Evolutionary conservation across 1,139 yeast species (phyloP).

Genomic region (Candida sp.): DNA sequence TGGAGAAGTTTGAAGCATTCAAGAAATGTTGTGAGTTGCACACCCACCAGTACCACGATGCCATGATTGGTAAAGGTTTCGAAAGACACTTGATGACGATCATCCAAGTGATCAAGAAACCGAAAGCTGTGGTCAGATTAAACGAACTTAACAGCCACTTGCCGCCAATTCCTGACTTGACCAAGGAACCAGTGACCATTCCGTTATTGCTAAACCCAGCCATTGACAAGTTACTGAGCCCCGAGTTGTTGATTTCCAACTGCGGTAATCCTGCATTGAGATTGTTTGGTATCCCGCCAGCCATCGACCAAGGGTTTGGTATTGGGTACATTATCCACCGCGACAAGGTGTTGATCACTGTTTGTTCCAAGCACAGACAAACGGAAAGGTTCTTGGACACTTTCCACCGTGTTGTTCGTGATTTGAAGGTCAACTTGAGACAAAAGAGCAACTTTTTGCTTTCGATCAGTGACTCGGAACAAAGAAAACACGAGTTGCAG

Average conservation of each 20-base stretch:
- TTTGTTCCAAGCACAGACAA: constrained; percentile 77
- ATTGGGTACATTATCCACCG: constrained; percentile 75
- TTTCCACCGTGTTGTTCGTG: constrained; percentile 60
- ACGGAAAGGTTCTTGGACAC: constrained; percentile 71
- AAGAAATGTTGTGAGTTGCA: constrained; percentile 58
- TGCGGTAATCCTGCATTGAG: constrained; percentile 83
- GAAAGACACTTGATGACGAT: constrained; percentile 74
- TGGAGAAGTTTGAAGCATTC: constrained; percentile 55
- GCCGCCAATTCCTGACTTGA: constrained; percentile 27
- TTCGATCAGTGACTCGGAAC: constrained; percentile 37
- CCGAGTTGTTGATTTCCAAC: constrained; percentile 52
- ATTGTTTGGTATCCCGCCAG: constrained; percentile 79
- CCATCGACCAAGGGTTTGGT: constrained; percentile 76
- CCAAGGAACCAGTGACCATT: constrained; percentile 25
- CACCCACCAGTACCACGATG: constrained; percentile 48
- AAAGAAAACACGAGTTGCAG: constrained; percentile 39
- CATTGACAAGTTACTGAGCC: constrained; percentile 42
- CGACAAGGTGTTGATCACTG: constrained; percentile 60
- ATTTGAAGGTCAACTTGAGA: constrained; percentile 52
- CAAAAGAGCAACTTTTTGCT: constrained; percentile 37
- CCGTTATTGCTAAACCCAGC: constrained; percentile 67
- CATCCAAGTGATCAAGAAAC: constrained; percentile 45
- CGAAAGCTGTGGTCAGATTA: constrained; percentile 37
- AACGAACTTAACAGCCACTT: constrained; percentile 44
- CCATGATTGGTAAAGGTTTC: constrained; percentile 68